Conservation (phyloP, 2,329 filamentous ascomycete species). For the Fusarium torreyae region DNA sequence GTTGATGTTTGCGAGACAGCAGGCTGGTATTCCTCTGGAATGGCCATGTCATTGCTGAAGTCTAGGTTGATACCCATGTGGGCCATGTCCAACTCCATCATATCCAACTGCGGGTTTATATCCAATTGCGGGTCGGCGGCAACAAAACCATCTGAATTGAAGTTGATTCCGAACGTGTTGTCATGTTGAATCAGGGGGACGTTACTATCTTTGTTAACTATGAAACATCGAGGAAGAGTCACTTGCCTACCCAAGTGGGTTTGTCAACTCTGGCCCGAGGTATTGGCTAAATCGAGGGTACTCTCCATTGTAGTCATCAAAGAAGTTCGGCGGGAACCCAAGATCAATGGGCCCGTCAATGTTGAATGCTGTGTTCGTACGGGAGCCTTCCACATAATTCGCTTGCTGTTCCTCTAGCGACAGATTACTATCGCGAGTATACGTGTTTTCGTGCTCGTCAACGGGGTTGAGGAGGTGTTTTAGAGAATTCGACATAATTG, state of each 20-base stretch:
- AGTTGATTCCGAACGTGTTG: not conserved
- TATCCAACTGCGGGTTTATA: not conserved
- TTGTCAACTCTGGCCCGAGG: not conserved
- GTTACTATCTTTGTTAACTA: not conserved
- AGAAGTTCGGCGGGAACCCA: not conserved
- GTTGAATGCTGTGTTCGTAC: accelerated
- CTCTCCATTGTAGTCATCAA: not conserved
- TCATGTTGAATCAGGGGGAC: not conserved
- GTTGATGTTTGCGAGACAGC: accelerated
- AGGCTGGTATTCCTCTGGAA: not conserved
- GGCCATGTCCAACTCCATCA: not conserved
- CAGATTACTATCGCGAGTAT: accelerated
- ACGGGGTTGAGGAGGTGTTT: conserved; percentile 11
- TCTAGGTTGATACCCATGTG: not conserved
- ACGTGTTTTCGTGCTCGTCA: not conserved
- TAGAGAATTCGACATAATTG: not conserved
- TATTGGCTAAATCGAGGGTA: not conserved
- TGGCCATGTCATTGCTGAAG: not conserved
- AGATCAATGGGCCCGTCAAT: accelerated
- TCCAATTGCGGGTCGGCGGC: not conserved
- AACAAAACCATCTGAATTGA: not conserved
- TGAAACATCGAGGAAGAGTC: accelerated
- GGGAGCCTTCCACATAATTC: accelerated
- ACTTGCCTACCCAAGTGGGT: not conserved
- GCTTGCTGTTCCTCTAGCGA: accelerated